Conservation (phyloP, 192 early-diverging fungal species). For the Diversispora eburnea region DNA sequence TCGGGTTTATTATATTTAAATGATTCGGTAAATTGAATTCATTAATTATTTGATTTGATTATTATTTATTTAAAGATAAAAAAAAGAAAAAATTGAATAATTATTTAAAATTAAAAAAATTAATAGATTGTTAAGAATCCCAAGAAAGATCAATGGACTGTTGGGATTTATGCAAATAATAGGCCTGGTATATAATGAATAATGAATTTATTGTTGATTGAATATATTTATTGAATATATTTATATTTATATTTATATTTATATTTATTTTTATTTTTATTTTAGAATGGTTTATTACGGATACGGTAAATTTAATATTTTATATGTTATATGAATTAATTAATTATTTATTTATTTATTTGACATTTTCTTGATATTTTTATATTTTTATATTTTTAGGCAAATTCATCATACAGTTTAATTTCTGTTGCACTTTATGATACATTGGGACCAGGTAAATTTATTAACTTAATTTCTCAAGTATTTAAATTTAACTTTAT, state of each 20-base stretch:
- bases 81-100: no score
- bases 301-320: conserved; percentile 15
- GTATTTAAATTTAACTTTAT: not conserved
- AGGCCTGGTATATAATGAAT: conserved; percentile 45
- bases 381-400: not conserved
- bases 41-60: not conserved
- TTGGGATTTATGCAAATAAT: conserved; percentile 68
- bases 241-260: not conserved
- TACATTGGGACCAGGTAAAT: conserved; percentile 64
- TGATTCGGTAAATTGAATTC: conserved; percentile 37
- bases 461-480: not conserved
- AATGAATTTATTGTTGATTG: not conserved
- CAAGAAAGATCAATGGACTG: conserved; percentile 40
- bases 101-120: no score
- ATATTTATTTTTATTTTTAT: not conserved
- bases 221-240: not conserved
- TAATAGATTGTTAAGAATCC: conserved; percentile 32
- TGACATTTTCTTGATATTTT: not conserved
- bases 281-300: conserved; percentile 27
- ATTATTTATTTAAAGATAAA: not conserved
- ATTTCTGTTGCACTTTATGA: conserved; percentile 83
- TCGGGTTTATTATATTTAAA: conserved; percentile 64
- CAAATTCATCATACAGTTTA: conserved; percentile 53
- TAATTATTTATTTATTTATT: not conserved
- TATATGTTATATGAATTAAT: not conserved